A percentile compares a stretch with the other conserved stretches of the same genome.
These are phyloP conservation scores for Rhododendron simsii DNA, from an alignment of 148 eudicot genomes.

Conservation along the genomic window DNA sequence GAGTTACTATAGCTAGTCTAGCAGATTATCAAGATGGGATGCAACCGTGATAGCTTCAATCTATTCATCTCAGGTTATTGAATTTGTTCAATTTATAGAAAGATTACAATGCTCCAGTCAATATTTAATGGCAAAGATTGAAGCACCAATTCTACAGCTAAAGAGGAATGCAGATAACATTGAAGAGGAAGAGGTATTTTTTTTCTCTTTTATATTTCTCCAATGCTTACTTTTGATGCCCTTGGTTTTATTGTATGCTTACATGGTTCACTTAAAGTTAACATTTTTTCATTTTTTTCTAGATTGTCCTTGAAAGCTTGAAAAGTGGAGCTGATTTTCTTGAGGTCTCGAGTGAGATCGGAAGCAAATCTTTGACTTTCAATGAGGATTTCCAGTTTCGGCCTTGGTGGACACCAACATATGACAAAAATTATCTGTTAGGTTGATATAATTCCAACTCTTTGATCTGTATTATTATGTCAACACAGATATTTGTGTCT, in stretches of 20 bases:
- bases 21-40: background rate
- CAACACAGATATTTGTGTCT: background rate
- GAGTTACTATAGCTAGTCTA: background rate
- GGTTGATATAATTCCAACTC: slow-evolving; percentile 35
- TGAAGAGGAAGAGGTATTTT: slow-evolving; percentile 71
- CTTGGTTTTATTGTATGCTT: background rate
- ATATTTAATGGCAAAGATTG: slow-evolving; percentile 73
- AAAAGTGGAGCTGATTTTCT: slow-evolving; percentile 54
- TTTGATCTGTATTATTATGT: background rate
- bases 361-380: slow-evolving; percentile 62
- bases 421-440: slow-evolving; percentile 68
- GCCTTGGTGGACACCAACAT: slow-evolving; percentile 99
- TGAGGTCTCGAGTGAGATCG: slow-evolving; percentile 61
- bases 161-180: slow-evolving; percentile 69
- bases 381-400: slow-evolving; percentile 81
- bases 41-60: background rate
- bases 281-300: slow-evolving; percentile 10
- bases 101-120: slow-evolving; percentile 77
- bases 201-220: background rate
- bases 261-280: background rate
- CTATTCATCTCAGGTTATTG: slow-evolving; percentile 59
- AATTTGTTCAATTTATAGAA: slow-evolving; percentile 93
- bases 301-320: slow-evolving; percentile 65
- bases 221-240: background rate
- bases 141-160: slow-evolving; percentile 66